Base-by-base conservation (phyloP, 192 early-diverging fungal species). In the Obelidium mucronatum region DNA sequence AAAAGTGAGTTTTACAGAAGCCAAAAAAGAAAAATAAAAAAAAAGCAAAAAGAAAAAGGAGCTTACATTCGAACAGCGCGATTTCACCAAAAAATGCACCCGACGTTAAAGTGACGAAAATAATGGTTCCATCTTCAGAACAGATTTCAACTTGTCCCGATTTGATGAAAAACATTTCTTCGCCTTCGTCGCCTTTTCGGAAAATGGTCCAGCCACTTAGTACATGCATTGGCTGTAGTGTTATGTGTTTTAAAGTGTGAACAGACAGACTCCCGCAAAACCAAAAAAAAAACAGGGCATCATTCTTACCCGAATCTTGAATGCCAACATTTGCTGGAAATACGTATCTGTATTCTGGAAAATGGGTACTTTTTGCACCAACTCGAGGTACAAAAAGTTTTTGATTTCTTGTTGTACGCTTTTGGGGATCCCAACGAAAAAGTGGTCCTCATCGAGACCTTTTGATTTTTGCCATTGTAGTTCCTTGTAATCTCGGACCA, bases 151-250 rank as follows among this genome's bases (percentile, higher is more conserved):
- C 79, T 44, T 63, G 22, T 28, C 79, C 79, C 6, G 44, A 65
- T 40, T 80, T 79, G 30, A 80, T 74, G 40, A 80, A 80, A 37
- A 63, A 80, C 79, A 80, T 80, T 74, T 80, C 79, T 1, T 80
- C 76, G 0, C 75, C 79, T n/a, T 80, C 79, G 28, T 80, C 79
- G 19, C 76, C 79, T 40, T 80, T 80, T 40, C 79, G 68, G 54
- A 80, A 80, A 5, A 80, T 70, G 22, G 33, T 73, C 79, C 79
- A 80, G 2, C 68, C 76, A 40, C 72, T 44, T 39, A 80, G 54
- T 22, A 80, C 76, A 58, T 71, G 60, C 54, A 80, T 53, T 4
- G 79, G 63, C 79, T 80, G 33, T 15, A 22, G 40, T 24, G 19
- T 19, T 26, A 28, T 19, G 28, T 11, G 59, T 61, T 11, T 61